Evolutionary conservation across 305 asterid genomes (phyloP).

Genomic region (Fraxinus latifolia): DNA sequence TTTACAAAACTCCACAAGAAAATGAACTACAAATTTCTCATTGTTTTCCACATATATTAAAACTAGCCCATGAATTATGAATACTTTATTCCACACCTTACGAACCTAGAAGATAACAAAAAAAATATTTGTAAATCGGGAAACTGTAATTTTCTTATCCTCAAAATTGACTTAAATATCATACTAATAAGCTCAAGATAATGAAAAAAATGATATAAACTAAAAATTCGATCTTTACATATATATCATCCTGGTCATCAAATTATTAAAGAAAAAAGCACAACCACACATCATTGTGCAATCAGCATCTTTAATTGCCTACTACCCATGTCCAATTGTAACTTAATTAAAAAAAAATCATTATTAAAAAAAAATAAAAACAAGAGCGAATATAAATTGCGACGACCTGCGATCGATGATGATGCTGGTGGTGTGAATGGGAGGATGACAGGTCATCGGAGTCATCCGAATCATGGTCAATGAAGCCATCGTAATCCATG

Average conservation of each 20-base stretch:
- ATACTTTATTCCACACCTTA: not conserved
- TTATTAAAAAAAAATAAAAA: not conserved
- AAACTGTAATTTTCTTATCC: not conserved
- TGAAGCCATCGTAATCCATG: constrained; percentile 63
- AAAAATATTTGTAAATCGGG: not conserved
- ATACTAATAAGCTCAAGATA: not conserved
- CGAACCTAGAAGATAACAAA: not conserved
- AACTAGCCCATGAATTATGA: not conserved
- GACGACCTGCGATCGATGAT: constrained; percentile 64
- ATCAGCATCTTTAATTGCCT: not conserved
- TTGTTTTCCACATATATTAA: not conserved
- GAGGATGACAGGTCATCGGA: constrained; percentile 51
- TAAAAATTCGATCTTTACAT: not conserved
- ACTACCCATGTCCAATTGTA: constrained; percentile 13
- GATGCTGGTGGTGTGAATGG: constrained; percentile 24
- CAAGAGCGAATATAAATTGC: not conserved
- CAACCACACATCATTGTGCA: not conserved
- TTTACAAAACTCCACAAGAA: not conserved
- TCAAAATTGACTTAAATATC: not conserved
- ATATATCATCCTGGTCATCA: not conserved
- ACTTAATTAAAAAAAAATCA: not conserved
- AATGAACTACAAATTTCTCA: not conserved
- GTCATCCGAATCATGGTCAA: constrained; percentile 74
- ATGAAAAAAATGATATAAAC: not conserved
- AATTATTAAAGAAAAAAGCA: not conserved